Percentiles rank a stretch among this genome's conserved stretches.
Conservation (phyloP, 2,329 filamentous ascomycete species). For the Diaporthe vexans region DNA sequence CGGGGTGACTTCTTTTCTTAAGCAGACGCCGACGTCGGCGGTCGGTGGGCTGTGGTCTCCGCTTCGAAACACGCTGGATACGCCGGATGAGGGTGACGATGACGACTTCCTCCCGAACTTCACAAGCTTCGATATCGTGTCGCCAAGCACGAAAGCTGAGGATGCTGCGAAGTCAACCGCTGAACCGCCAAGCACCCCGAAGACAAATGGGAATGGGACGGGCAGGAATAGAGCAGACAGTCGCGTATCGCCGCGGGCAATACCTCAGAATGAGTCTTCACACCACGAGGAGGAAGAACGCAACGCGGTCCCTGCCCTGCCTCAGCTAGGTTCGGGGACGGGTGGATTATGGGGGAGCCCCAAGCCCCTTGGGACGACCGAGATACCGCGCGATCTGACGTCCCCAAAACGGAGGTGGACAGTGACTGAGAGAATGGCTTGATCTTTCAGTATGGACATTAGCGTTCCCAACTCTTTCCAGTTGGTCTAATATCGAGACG, state of each 20-base stretch:
- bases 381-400: constrained; percentile 60
- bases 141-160: constrained; percentile 45
- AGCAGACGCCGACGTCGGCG: constrained; percentile 33
- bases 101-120: constrained; percentile 68
- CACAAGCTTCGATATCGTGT: constrained; percentile 47
- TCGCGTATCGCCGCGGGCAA: constrained; percentile 41
- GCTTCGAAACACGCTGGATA: constrained; percentile 47
- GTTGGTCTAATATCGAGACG: constrained; percentile 24
- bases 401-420: constrained; percentile 69
- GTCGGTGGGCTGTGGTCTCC: constrained; percentile 60
- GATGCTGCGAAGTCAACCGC: not conserved
- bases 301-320: constrained; percentile 48
- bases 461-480: constrained; percentile 7
- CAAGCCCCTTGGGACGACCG: constrained; percentile 59
- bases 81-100: constrained; percentile 63
- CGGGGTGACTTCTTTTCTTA: constrained; percentile 52
- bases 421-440: constrained; percentile 60
- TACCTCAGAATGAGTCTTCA: constrained; percentile 24
- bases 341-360: constrained; percentile 63
- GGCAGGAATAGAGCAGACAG: constrained; percentile 7
- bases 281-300: constrained; percentile 48
- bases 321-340: constrained; percentile 54
- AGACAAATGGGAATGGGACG: not conserved
- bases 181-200: constrained; percentile 36
- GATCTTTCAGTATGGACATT: not conserved